Base-by-base conservation (phyloP, 2,329 filamentous ascomycete species). In the Sphaerulina musiva region DNA sequence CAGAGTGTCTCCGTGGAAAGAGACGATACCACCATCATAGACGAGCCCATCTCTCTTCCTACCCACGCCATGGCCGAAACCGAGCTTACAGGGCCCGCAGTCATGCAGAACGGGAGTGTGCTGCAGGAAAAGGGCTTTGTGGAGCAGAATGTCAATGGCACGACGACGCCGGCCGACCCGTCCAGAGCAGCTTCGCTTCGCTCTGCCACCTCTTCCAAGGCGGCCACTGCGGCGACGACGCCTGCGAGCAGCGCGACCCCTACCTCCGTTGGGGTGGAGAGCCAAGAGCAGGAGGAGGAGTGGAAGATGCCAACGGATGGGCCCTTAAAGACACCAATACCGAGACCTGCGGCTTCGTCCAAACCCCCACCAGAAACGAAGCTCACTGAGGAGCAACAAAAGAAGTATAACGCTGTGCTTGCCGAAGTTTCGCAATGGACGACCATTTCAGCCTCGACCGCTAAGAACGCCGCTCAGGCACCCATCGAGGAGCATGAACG, bases 351-450 rank as follows among this genome's bases (percentile, higher is more conserved):
- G 11, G 72, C 84, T 1, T 73, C 74, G 36, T 79, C 80, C 68
- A 81, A 79, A 54, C 82, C 86, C 2, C 10, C 68, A 31, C 42
- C 80, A 5, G 76, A 78, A 8, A 71, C 81, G 5, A 70, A 78
- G 54, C 80, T 96, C 64, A 90, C 84, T 9, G 67, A 80, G 8
- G 89, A 95, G 36, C 88, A 97, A 73, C 74, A 87, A 68, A 70
- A 78, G 61, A 96, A 95, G 74, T 97, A 96, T 74, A 80, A 85
- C 42, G 76, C 82, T 59, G 78, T 97, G 48, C 80, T 97, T 44
- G 77, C 80, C 45, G 79, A 80, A 50, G 89, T 84, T 43, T 84
- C 80, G 60, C 74, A 75, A 63, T 95, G 90, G 86, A 82, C 80
- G 10, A 82, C 83, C 8, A 73, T 95, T 26, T 83, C 82, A 34